Evolutionary conservation across 176 grass and related monocot genomes (phyloP).

Genomic region (Raddia guianensis): DNA sequence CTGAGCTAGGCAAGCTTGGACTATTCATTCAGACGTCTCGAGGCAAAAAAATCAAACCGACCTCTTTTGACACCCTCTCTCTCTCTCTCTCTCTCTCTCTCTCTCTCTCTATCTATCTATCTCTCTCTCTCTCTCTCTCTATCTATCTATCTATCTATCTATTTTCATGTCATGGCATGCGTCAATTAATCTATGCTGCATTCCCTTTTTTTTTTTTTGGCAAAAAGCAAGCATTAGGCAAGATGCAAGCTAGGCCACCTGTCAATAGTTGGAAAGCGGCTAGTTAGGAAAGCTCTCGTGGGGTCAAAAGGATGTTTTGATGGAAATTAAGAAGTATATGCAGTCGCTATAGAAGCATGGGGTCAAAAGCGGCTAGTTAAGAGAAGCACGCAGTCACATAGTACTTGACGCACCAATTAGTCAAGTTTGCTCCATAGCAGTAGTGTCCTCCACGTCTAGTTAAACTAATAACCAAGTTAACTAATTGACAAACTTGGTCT

Average conservation of each 20-base stretch:
- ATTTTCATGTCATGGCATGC: slow-evolving; percentile 53
- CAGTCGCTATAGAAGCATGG: too few relatives aligned
- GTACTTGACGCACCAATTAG: slow-evolving; percentile 28
- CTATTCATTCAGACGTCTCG: slow-evolving; percentile 23
- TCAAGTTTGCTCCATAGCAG: not conserved
- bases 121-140: not conserved
- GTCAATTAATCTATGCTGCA: slow-evolving; percentile 40
- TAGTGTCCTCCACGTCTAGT: not conserved
- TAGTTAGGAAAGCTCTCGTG: slow-evolving; percentile 5
- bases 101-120: not conserved
- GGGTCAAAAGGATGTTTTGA: slow-evolving; percentile 1
- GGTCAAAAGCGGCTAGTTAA: slow-evolving; percentile 26
- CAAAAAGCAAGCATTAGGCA: slow-evolving; percentile 43
- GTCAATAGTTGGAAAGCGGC: slow-evolving; percentile 43
- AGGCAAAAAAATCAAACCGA: slow-evolving; percentile 32
- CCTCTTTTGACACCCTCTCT: slow-evolving; percentile 33
- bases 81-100: not conserved
- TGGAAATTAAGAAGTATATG: slow-evolving; percentile 8
- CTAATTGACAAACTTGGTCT: slow-evolving; percentile 34
- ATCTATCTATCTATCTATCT: not conserved
- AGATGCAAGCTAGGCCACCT: slow-evolving; percentile 40
- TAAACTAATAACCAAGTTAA: not conserved
- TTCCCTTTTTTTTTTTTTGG: slow-evolving; percentile 27
- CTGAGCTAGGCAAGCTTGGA: slow-evolving; percentile 23
- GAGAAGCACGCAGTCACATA: slow-evolving; percentile 11